Conservation (phyloP, 2,329 filamentous ascomycete genomes). For the Fusarium sp. region DNA sequence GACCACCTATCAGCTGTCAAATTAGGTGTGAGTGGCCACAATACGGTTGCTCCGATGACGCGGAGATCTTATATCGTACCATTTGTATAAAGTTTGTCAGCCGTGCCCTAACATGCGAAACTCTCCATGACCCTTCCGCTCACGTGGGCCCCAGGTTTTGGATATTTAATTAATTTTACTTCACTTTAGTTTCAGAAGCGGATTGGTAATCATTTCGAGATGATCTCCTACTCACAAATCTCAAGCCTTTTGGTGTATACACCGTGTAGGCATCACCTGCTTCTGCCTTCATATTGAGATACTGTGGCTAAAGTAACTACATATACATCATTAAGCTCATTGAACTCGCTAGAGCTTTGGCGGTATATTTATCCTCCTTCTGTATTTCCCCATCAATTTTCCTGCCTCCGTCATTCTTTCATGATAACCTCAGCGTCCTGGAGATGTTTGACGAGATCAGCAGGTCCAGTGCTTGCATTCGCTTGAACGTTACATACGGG, state of each 20-base stretch:
- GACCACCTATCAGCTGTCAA: background rate
- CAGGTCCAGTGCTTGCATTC: background rate
- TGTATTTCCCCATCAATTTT: fast-evolving
- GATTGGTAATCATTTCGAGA: background rate
- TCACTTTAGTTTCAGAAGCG: background rate
- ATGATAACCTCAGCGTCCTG: background rate
- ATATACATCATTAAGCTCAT: too few relatives aligned
- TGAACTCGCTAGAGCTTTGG: fast-evolving
- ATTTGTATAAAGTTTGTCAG: background rate
- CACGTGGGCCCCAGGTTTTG: background rate
- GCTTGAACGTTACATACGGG: background rate
- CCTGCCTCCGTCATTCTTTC: background rate
- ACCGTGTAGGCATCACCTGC: too few relatives aligned
- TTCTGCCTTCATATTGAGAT: too few relatives aligned
- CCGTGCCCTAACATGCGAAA: background rate
- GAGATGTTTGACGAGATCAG: background rate
- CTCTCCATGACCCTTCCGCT: background rate
- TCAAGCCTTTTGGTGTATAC: background rate
- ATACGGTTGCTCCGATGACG: background rate
- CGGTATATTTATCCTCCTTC: fast-evolving
- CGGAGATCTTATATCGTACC: background rate
- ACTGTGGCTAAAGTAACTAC: too few relatives aligned
- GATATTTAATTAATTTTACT: fast-evolving
- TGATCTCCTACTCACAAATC: background rate
- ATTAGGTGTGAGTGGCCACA: fast-evolving